Percentiles rank a stretch among this genome's conserved stretches.
Conservation (phyloP, 345 rosid genomes). For the Dimocarpus longan region DNA sequence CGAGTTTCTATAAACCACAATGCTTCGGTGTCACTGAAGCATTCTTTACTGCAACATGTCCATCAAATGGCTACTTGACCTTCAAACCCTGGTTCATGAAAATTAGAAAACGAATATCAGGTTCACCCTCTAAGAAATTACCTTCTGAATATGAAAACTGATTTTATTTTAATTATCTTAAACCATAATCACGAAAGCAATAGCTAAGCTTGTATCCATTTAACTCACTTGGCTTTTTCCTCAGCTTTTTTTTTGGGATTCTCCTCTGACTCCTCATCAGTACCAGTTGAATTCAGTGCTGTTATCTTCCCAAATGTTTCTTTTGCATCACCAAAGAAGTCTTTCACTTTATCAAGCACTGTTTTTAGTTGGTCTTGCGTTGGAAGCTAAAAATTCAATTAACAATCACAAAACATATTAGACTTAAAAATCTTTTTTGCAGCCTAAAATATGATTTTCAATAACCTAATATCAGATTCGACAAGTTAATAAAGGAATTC, state of each 20-base stretch:
- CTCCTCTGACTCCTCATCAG: constrained; percentile 56
- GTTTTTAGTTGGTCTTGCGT: constrained; percentile 82
- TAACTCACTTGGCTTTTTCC: constrained; percentile 68
- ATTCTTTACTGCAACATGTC: not conserved
- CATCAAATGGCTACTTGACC: constrained; percentile 4
- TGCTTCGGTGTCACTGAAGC: constrained; percentile 19
- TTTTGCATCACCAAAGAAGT: constrained; percentile 90
- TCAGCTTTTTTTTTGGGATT: constrained; percentile 54
- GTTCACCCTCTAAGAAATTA: not conserved
- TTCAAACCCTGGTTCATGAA: constrained; percentile 35
- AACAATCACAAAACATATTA: not conserved
- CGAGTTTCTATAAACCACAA: not conserved
- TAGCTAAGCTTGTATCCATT: not conserved
- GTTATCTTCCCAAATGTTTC: constrained; percentile 85
- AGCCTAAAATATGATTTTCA: not conserved
- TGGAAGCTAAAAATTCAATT: constrained; percentile 67
- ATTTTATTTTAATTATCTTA: not conserved
- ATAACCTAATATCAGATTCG: not conserved
- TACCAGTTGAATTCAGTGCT: constrained; percentile 41
- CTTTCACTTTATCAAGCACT: constrained; percentile 83
- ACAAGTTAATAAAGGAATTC: not conserved
- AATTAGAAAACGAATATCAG: not conserved
- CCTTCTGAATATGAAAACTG: not conserved
- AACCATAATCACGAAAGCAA: not conserved
- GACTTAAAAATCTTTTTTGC: not conserved